Evolutionary conservation across 768 basidiomycete genomes (phyloP).

Genomic region (Lactifluus echinatus): DNA sequence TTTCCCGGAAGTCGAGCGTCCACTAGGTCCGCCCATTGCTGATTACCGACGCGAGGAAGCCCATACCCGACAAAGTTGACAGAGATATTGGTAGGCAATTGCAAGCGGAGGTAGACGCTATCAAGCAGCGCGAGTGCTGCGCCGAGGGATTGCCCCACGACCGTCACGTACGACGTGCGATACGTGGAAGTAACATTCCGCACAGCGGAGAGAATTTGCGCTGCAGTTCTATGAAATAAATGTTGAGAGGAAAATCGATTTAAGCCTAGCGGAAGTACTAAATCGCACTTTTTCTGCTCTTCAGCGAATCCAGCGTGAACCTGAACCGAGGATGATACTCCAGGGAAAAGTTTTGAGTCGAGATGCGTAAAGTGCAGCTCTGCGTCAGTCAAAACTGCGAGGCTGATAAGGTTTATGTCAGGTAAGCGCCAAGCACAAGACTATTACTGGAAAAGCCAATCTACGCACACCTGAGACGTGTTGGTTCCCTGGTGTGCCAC

Average conservation of each 20-base stretch:
- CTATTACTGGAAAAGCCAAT: neutral
- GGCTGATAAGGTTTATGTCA: neutral
- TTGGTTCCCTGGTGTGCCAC: conserved; percentile 56
- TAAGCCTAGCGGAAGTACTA: neutral
- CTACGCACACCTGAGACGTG: neutral
- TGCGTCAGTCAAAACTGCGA: neutral
- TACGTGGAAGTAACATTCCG: conserved; percentile 30
- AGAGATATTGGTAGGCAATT: conserved; percentile 23
- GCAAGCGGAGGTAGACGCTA: conserved; percentile 22
- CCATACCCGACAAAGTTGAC: conserved; percentile 39
- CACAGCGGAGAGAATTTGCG: conserved; percentile 33
- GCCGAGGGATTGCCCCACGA: conserved; percentile 31
- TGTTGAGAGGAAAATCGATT: neutral
- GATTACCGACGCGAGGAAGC: conserved; percentile 39
- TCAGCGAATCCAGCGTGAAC: conserved; percentile 48
- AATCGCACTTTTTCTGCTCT: conserved; percentile 31
- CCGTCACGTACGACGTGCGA: conserved; percentile 34
- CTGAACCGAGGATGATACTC: conserved; percentile 26
- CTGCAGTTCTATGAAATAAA: conserved; percentile 28
- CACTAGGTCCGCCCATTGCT: conserved; percentile 26
- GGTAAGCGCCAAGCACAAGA: neutral
- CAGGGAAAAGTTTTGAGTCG: neutral
- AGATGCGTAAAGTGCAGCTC: neutral
- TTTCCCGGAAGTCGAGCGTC: conserved; percentile 18
- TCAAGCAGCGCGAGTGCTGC: conserved; percentile 21